Evolutionary conservation across 139 green algal genomes (phyloP).

Genomic region (Picochlorum costavermella): DNA sequence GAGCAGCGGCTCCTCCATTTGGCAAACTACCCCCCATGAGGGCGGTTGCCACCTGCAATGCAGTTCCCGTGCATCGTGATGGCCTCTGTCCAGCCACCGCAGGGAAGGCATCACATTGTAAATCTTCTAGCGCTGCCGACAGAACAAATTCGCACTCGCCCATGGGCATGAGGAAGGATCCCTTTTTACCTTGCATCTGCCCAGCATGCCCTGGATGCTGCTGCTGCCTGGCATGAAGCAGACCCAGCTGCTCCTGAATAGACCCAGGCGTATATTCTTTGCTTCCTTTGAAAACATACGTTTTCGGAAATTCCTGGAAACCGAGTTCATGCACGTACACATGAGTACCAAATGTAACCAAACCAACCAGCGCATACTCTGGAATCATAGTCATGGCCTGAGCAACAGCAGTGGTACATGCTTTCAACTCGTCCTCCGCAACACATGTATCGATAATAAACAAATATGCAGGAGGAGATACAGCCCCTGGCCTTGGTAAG

Average conservation of each 20-base stretch:
- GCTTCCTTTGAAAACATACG: constrained; percentile 86
- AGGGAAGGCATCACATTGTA: constrained; percentile 79
- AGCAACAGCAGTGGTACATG: constrained; percentile 63
- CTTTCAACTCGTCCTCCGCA: constrained; percentile 82
- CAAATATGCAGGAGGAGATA: constrained; percentile 77
- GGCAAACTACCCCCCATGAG: constrained; percentile 73
- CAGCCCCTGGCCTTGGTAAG: constrained; percentile 39
- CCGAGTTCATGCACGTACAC: constrained; percentile 98
- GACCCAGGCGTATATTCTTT: constrained; percentile 71
- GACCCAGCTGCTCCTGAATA: constrained; percentile 63
- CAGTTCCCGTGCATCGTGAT: constrained; percentile 81
- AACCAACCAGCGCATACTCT: constrained; percentile 61
- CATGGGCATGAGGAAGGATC: constrained; percentile 72
- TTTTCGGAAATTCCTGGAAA: constrained; percentile 79
- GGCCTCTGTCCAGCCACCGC: constrained; percentile 58
- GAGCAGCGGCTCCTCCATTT: constrained; percentile 52
- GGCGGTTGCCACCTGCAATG: constrained; percentile 76
- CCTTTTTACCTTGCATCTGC: constrained; percentile 9
- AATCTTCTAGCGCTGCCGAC: constrained; percentile 77
- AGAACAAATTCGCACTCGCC: constrained; percentile 89
- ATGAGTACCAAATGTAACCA: constrained; percentile 94
- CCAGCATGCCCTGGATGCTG: constrained; percentile 17
- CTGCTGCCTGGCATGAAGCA: constrained; percentile 51
- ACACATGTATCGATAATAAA: constrained; percentile 94
- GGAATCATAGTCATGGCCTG: constrained; percentile 66